These are phyloP conservation scores for Cyclotella sp. DNA, from an alignment of 108 stramenopile genomes.

Conservation along the genomic window DNA sequence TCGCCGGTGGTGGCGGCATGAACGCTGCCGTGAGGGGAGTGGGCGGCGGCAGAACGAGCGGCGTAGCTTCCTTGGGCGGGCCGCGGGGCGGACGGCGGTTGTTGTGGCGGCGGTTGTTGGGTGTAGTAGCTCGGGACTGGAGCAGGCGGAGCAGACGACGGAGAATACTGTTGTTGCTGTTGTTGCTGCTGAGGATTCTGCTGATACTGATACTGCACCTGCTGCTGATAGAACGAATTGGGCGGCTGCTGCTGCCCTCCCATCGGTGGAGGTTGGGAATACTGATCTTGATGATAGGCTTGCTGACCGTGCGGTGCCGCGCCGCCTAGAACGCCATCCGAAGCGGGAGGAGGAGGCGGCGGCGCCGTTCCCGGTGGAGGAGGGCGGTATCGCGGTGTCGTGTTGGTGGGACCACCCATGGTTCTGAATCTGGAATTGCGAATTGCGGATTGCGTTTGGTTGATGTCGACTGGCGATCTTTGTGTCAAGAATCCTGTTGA, in stretches of 20 bases:
- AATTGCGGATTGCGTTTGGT: too few species aligned
- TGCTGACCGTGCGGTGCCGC: conserved; percentile 35
- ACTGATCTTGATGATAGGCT: conserved; percentile 19
- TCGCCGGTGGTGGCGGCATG: conserved; percentile 8
- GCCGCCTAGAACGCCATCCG: conserved; percentile 5
- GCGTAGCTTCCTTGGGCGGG: conserved; percentile 31
- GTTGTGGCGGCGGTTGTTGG: conserved; percentile 21
- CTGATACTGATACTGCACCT: conserved; percentile 24
- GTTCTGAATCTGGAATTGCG: too few species aligned
- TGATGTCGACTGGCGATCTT: too few species aligned
- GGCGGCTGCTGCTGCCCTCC: conserved; percentile 14
- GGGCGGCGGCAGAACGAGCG: conserved; percentile 41
- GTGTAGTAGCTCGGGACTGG: conserved; percentile 7
- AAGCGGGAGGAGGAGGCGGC: conserved; percentile 36
- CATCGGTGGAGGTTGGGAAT: neutral
- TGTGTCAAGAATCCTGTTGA: too few species aligned
- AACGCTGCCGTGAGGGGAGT: conserved; percentile 29
- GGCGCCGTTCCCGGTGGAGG: conserved; percentile 49
- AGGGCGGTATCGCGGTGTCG: conserved; percentile 45
- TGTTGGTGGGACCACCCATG: conserved; percentile 52
- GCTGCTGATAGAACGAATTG: conserved; percentile 32
- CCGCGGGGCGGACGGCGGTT: neutral
- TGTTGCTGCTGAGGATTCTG: conserved; percentile 43
- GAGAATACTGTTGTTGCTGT: conserved; percentile 12
- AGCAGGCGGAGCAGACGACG: neutral